Evolutionary conservation across 495 filamentous ascomycete species (phyloP), one percentile per base, ranked within the genome.

Genomic region (Lepraria neglecta): DNA sequence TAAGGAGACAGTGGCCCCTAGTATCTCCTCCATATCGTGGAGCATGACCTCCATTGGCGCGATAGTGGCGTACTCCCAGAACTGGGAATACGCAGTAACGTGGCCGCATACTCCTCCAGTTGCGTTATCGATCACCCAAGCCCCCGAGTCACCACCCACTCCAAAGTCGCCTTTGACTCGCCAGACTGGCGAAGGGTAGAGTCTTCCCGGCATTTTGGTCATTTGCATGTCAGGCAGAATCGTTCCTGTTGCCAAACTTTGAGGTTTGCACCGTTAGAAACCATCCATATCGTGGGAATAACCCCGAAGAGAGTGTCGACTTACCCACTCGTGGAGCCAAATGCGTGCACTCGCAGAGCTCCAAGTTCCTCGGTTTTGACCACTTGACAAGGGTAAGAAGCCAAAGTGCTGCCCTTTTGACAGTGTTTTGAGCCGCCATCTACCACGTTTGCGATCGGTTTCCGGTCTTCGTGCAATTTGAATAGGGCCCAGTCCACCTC

Each of bases 401-500:
- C 59, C 12, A 19, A 45, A 24, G 24, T 38, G 19, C 4, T 35
- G n/a, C 14, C 51, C 9, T 19, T 54, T 24, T 21, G 57, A 72
- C 70, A 71, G 61, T 70, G 64, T 53, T 69, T 68, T 12, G 72
- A 65, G n/a, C 77, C 76, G 56, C 81, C 74, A 61, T 80, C 72
- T 44, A 85, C 84, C 15, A 82, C 73, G 65, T 95, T 95, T 45
- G 82, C 78, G 0, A 79, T 76, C n/a, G 90, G 87, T 57, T 84
- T 76, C 14, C 92, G 83, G 19, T 84, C 78, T 9, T 85, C 76
- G 21, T 86, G 74, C 55, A 97, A 87, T 68, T 91, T 87, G 62
- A 97, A 89, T 11, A 97, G 75, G 0, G 92, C 91, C 92, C 92
- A 97, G 70, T 97, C 92, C 62, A 97, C 91, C 70, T 97, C 92